phyloP scores from a whole-genome alignment of 2,329 filamentous ascomycete genomes.

The Alternaria gaisen region DNA sequence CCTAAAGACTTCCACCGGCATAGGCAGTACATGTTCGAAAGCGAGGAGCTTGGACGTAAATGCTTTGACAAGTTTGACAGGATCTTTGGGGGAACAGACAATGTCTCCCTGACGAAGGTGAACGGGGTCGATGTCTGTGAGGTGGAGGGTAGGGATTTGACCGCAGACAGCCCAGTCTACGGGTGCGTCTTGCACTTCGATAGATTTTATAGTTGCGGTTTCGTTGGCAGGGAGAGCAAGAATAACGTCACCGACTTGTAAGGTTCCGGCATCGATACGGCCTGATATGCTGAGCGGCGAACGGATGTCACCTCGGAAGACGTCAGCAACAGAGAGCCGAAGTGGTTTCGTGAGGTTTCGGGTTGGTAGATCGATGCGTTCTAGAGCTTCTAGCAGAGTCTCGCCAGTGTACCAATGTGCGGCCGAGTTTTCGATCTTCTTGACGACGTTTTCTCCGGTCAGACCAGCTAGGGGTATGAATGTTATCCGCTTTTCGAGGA shows the following conservation, averaged over 20 bases:
- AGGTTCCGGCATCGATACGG: conserved; percentile 80
- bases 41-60: conserved; percentile 87
- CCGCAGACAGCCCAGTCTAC: conserved; percentile 92
- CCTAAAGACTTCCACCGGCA: conserved; percentile 87
- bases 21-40: conserved; percentile 88
- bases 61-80: conserved; percentile 74
- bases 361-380: conserved; percentile 77
- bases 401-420: conserved; percentile 80
- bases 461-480: conserved; percentile 93
- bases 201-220: conserved; percentile 79
- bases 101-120: conserved; percentile 84
- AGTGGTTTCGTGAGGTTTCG: conserved; percentile 80
- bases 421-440: conserved; percentile 60
- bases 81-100: conserved; percentile 73
- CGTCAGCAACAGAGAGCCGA: conserved; percentile 85
- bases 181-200: conserved; percentile 77
- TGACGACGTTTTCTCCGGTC: conserved; percentile 84
- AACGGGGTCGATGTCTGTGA: conserved; percentile 83
- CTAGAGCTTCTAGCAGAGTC: conserved; percentile 84
- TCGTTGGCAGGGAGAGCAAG: conserved; percentile 83
- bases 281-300: conserved; percentile 87
- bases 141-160: conserved; percentile 84
- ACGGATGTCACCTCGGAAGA: conserved; percentile 80
- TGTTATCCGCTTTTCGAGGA: conserved; percentile 79
- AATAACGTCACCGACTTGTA: conserved; percentile 85